A percentile compares a stretch with the other conserved stretches of the same genome.
These are phyloP conservation scores for Ganoderma resinaceum DNA, from an alignment of 1,284 basidiomycete species.

Conservation along the genomic window DNA sequence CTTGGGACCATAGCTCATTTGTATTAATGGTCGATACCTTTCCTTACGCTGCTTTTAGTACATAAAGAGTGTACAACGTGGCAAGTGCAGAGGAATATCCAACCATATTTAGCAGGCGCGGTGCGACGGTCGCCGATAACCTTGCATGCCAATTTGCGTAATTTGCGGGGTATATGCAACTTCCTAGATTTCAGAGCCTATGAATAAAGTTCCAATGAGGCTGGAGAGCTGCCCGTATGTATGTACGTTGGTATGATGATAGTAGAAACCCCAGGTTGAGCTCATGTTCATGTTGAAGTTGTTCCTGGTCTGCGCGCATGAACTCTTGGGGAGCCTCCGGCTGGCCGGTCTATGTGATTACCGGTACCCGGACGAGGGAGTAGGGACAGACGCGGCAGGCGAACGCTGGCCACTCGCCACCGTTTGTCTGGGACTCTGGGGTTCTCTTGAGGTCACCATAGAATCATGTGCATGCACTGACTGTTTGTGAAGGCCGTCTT, in stretches of 20 bases:
- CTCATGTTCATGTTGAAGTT: neutral
- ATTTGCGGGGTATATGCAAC: too few relatives aligned
- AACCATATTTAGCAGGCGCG: too few relatives aligned
- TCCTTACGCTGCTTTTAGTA: too few relatives aligned
- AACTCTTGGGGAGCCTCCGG: slow-evolving; percentile 88
- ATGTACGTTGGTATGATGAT: too few relatives aligned
- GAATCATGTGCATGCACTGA: neutral
- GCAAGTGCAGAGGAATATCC: too few relatives aligned
- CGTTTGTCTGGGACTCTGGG: neutral
- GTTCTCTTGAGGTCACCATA: neutral
- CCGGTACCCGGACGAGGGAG: neutral
- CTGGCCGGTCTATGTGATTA: neutral
- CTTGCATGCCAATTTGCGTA: neutral
- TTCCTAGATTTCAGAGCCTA: too few relatives aligned
- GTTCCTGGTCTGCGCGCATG: slow-evolving; percentile 58
- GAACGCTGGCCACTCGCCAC: neutral
- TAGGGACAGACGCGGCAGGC: neutral
- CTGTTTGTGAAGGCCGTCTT: neutral
- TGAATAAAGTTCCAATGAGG: too few relatives aligned
- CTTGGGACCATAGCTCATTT: too few relatives aligned
- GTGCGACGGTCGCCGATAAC: neutral
- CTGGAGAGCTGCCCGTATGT: too few relatives aligned
- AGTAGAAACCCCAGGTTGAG: too few relatives aligned
- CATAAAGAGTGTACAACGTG: too few relatives aligned
- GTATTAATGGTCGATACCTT: too few relatives aligned